Base-by-base conservation (phyloP, 208 protist species). In the Herpetomonas muscarum region DNA sequence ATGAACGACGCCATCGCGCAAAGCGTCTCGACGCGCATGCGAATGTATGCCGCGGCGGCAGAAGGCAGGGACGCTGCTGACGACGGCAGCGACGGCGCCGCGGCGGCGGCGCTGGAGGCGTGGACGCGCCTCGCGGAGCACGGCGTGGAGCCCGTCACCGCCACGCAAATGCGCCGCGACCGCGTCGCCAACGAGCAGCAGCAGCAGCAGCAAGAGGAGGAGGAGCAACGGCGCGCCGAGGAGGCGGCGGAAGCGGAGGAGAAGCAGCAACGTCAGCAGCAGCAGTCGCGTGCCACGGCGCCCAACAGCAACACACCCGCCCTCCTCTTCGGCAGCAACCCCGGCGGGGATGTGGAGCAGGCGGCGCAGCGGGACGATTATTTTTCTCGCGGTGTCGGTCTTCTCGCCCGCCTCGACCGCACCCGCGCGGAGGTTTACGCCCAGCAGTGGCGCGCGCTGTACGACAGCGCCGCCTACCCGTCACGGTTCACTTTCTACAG, bases 381-480 rank as follows among this genome's bases (percentile, higher is more conserved):
- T 61, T 60, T 63, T 41, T 13, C 21, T 28, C 31, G 67, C 2
- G 49, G 49, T 26, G 49, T 49, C 17, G 45, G 44, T 3, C 37
- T 64, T 2, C 47, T 62, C 17, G 62, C 60, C 1, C 71, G 56
- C 1, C 51, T 69, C 4, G 65, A 78, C 26, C 53, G 42, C 19
- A 41, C 66, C 10, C 59, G 72, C 10, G 55, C 60, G 39, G 12
- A 19, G 36, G 63, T 74, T 55, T 74, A 67, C 63, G 61, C 53
- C 22, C 21, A 36, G 22, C 72, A 79, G 29, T 79, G 72, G 72
- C 55, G 58, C 22, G 53, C 67, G 55, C 39, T 79, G 7, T 79
- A 70, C 46, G 67, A 44, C 15, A 41, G 46, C 41, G 51, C 57
- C 31, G 72, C 54, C 42, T 74, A 74, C 62, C 46, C 66, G 3